Evolutionary conservation across 257 asterid genomes (phyloP).

Genomic region (Solanum pennellii): DNA sequence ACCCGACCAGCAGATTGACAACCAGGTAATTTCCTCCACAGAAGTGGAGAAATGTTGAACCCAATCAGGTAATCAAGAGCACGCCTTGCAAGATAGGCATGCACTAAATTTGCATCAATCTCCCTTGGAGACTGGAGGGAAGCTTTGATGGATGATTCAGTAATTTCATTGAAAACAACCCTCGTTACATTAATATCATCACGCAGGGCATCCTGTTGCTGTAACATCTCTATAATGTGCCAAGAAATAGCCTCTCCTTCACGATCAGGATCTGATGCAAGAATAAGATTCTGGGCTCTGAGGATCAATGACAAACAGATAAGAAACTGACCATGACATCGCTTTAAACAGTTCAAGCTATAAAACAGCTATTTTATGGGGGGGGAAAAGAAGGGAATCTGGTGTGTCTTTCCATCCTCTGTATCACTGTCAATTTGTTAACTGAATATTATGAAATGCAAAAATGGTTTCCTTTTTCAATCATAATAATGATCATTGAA

Average conservation of each 20-base stretch:
- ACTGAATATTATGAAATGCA: not conserved
- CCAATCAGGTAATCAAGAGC: conserved; percentile 97
- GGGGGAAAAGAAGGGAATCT: not conserved
- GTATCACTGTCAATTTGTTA: not conserved
- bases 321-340: conserved; percentile 8
- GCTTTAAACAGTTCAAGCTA: not conserved
- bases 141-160: conserved; percentile 77
- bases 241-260: conserved; percentile 99
- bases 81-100: conserved; percentile 92
- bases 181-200: conserved; percentile 64
- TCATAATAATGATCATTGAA: not conserved
- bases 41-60: conserved; percentile 83
- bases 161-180: conserved; percentile 77
- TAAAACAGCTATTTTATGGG: not conserved
- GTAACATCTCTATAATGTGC: conserved; percentile 93
- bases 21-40: conserved; percentile 94
- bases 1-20: conserved; percentile 98
- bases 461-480: not conserved
- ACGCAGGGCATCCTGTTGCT: conserved; percentile 76
- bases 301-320: conserved; percentile 20
- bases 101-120: conserved; percentile 68
- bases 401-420: not conserved
- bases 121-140: conserved; percentile 81
- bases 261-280: conserved; percentile 97
- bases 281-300: conserved; percentile 88